Conservation (phyloP, 2,329 filamentous ascomycete genomes). For the Fonsecaea nubica region DNA sequence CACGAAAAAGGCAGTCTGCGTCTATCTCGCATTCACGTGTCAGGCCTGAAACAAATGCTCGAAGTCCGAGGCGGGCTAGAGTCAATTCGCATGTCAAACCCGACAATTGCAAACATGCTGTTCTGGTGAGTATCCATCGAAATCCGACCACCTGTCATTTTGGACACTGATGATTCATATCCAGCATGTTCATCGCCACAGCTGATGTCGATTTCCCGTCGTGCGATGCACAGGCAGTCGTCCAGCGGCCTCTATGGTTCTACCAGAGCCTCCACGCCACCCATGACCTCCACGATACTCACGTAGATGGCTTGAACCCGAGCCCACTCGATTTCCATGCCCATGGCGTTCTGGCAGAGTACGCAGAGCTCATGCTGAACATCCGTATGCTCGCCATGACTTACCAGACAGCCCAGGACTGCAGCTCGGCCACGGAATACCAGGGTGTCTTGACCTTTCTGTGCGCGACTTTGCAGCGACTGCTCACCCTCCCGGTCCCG, state of each 20-base stretch:
- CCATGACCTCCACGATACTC: neutral
- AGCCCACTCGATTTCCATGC: conserved; percentile 15
- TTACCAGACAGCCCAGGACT: conserved; percentile 23
- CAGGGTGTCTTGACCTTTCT: conserved; percentile 20
- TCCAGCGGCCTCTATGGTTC: conserved; percentile 20
- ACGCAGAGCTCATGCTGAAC: conserved; percentile 22
- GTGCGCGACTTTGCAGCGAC: conserved; percentile 21
- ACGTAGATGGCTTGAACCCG: conserved; percentile 14
- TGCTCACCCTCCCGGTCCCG: conserved; percentile 17
- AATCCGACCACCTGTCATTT: neutral
- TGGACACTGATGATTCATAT: neutral
- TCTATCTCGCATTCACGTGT: conserved; percentile 18
- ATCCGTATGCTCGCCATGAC: conserved; percentile 21
- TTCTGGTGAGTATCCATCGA: conserved; percentile 4
- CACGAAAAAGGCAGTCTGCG: conserved; percentile 24
- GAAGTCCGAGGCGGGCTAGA: conserved; percentile 19
- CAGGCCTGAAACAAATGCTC: conserved; percentile 17
- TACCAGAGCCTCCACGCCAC: conserved; percentile 14
- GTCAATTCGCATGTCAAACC: conserved; percentile 19
- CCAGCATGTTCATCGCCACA: conserved; percentile 18
- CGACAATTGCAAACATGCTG: conserved; percentile 16
- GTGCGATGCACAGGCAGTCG: conserved; percentile 5
- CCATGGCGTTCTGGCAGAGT: conserved; percentile 14
- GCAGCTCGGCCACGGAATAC: conserved; percentile 18
- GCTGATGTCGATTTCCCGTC: conserved; percentile 20